phyloP scores from a whole-genome alignment of 805 yeast genomes.

The Myxozyma vanderwaltii region DNA sequence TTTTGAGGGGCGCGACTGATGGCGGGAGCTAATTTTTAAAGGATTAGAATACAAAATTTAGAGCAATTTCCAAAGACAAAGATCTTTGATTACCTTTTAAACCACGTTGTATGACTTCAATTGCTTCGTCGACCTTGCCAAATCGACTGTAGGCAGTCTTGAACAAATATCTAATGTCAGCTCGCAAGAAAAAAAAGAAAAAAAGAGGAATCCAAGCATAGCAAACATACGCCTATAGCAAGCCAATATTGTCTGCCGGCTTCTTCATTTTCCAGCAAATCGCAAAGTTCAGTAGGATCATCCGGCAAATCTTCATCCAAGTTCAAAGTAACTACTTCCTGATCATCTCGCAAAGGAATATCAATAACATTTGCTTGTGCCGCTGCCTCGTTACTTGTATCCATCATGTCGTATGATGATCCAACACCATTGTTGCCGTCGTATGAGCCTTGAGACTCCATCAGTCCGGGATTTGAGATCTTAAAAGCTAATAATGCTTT shows the following conservation, averaged over 20 bases:
- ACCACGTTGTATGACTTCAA: slow-evolving; percentile 64
- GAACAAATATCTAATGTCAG: too few relatives aligned
- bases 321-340: slow-evolving; percentile 85
- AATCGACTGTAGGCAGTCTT: slow-evolving; percentile 68
- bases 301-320: slow-evolving; percentile 81
- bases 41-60: not conserved
- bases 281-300: slow-evolving; percentile 80
- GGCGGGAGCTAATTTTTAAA: slow-evolving; percentile 7
- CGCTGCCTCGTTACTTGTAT: not conserved
- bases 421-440: not conserved
- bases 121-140: slow-evolving; percentile 61
- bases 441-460: slow-evolving; percentile 7
- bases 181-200: too few relatives aligned
- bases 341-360: slow-evolving; percentile 74
- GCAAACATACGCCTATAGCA: slow-evolving; percentile 55
- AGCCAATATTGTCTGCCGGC: slow-evolving; percentile 81
- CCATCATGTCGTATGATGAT: slow-evolving; percentile 19
- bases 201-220: too few relatives aligned
- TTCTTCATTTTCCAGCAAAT: slow-evolving; percentile 76
- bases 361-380: slow-evolving; percentile 47
- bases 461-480: not conserved
- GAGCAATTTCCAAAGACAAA: not conserved
- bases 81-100: slow-evolving; percentile 43
- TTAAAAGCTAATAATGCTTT: too few relatives aligned
- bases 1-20: slow-evolving; percentile 39